phyloP scores from a whole-genome alignment of 2,329 filamentous ascomycete genomes.

The Diaporthe sp. region DNA sequence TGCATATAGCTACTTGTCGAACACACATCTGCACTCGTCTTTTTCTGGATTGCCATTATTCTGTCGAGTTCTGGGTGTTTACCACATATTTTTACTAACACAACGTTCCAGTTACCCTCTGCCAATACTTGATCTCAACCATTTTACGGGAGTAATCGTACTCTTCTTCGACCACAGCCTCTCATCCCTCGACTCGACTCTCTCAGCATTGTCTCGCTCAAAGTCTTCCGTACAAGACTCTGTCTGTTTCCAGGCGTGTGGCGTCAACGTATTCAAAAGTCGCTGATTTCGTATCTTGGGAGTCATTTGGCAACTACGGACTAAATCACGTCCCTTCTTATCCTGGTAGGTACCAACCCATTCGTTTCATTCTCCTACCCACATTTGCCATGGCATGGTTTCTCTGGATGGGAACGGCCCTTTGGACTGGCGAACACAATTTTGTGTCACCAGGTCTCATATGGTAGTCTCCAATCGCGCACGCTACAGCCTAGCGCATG shows the following conservation, averaged over 20 bases:
- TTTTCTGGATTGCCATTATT: neutral
- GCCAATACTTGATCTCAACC: slow-evolving; percentile 11
- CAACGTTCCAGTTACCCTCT: neutral
- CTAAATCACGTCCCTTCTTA: slow-evolving; percentile 1
- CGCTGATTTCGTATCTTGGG: slow-evolving; percentile 29
- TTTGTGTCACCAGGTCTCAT: no score
- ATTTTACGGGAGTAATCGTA: slow-evolving; percentile 16
- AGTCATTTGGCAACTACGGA: slow-evolving; percentile 6
- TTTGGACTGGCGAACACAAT: neutral
- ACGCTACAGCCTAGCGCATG: no score
- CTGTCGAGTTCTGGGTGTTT: neutral
- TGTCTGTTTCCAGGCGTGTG: slow-evolving; percentile 32
- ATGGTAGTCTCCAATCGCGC: neutral
- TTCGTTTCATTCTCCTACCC: neutral
- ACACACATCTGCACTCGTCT: neutral
- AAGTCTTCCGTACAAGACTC: slow-evolving; percentile 22
- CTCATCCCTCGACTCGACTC: neutral
- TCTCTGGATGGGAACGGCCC: neutral
- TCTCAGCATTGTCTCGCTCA: neutral
- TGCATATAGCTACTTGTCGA: neutral
- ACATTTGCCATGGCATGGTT: neutral
- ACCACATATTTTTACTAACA: neutral
- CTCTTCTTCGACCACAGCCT: slow-evolving; percentile 10
- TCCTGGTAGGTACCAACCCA: neutral
- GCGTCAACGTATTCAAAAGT: slow-evolving; percentile 35